Evolutionary conservation across 169 alveolate species (phyloP).

Genomic region (Plasmodium vivax): DNA sequence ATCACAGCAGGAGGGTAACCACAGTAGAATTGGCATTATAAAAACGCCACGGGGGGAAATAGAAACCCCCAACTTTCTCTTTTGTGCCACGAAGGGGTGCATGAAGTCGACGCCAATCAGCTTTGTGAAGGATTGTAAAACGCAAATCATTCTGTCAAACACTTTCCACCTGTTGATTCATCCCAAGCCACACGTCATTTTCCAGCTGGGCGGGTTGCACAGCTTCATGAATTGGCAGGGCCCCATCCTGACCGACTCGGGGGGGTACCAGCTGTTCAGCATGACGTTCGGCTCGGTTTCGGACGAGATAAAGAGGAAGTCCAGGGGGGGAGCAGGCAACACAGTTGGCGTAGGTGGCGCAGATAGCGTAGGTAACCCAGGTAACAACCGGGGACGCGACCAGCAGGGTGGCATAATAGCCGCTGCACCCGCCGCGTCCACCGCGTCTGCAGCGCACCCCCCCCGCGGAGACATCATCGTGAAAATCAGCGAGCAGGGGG

Average conservation of each 20-base stretch:
- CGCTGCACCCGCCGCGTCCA: no score
- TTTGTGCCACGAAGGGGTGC: conserved; percentile 99
- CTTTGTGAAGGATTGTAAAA: conserved; percentile 78
- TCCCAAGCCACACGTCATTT: conserved; percentile 95
- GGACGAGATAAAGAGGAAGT: conserved; percentile 52
- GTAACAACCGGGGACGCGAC: no score
- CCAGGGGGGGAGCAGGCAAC: not conserved
- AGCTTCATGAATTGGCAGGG: conserved; percentile 94
- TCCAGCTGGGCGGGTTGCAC: conserved; percentile 94
- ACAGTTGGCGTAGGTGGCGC: not conserved
- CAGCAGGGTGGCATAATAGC: not conserved
- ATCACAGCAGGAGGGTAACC: not conserved
- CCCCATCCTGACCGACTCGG: conserved; percentile 97
- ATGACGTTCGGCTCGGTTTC: conserved; percentile 63
- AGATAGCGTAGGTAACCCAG: not conserved
- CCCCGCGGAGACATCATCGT: not conserved
- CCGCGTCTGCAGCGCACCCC: not conserved
- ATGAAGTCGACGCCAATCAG: conserved; percentile 80
- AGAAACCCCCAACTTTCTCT: conserved; percentile 98
- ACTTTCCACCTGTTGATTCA: conserved; percentile 97
- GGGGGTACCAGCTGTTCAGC: conserved; percentile 97
- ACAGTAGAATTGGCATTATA: conserved; percentile 92
- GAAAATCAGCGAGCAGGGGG: conserved; percentile 51
- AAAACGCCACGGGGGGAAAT: conserved; percentile 95
- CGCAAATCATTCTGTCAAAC: conserved; percentile 90